Evolutionary conservation across 768 basidiomycete species (phyloP), one percentile per base, ranked within the genome.

Genomic region (Pleurotus citrinopileatus): DNA sequence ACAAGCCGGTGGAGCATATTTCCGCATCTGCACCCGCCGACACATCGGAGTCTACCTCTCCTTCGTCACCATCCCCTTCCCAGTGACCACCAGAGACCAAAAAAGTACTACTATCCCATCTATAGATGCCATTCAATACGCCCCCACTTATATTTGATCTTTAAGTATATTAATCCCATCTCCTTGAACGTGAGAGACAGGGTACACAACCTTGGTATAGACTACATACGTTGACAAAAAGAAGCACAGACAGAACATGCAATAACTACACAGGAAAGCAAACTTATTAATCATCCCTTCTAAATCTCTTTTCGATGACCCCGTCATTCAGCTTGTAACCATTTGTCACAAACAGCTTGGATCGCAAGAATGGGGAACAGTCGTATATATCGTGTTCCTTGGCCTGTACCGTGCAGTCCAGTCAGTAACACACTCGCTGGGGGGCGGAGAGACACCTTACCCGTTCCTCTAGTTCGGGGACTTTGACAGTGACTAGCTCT

Each of bases 341-440:
- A 62, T 99, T 99, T 10, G 91, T 77, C 13, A 73, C 63, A 69
- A 99, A 99, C 23, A 99, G 66, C 59, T 85, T 87, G 2, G 91
- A 94, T 28, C 75, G 79, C 63, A 97, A 69, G 83, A 98, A 99
- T 3, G 93, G 83, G 17, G 80, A 71, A 27, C 88, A 82, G 64
- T 98, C 95, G 64, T 87, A 98, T 46, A 98, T 98, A 59, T 99
- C 97, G 60, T 97, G 87, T 46, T 98, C 97, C 65, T 96, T 97
- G 7, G 94, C 92, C 94, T 96, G 60, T 9, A 55, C 42, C 37
- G 44, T 15, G 19, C 34, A 3, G 44, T 57, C n/a, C 29, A 51
- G 55, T 56, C 37, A 47, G 36, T 55, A 2, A 45, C 9, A 4
- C 53, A 15, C 38, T 20, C 5, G 20, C 19, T 2, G 19, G 32